A percentile compares a stretch with the other conserved stretches of the same genome.
Conservation (phyloP, 192 early-diverging fungal species). For the Diversispora epigaea region DNA sequence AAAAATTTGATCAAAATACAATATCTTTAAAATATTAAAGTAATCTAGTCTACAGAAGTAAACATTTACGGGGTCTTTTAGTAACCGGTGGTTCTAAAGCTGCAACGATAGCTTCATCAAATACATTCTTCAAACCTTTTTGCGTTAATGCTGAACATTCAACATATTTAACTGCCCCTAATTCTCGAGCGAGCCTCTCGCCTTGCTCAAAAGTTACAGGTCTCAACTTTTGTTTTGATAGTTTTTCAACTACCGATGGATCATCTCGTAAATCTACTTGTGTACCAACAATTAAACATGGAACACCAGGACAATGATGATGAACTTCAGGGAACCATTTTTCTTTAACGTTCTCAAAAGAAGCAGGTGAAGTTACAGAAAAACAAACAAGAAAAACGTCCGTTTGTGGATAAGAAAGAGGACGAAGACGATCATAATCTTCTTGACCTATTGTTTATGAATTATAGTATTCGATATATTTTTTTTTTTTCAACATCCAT, state of each 20-base stretch:
- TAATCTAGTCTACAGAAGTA: conserved; percentile 57
- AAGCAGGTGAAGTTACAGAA: conserved; percentile 85
- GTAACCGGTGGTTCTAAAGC: conserved; percentile 85
- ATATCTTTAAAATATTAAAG: too few species aligned
- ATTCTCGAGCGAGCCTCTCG: conserved; percentile 77
- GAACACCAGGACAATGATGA: conserved; percentile 93
- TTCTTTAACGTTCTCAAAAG: conserved; percentile 92
- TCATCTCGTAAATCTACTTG: conserved; percentile 88
- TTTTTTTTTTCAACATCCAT: neutral
- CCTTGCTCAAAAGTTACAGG: conserved; percentile 78
- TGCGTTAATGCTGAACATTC: conserved; percentile 93
- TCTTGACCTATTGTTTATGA: conserved; percentile 67
- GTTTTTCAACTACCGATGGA: conserved; percentile 71
- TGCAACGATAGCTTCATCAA: conserved; percentile 97
- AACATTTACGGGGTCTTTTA: conserved; percentile 78
- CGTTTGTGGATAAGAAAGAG: conserved; percentile 93
- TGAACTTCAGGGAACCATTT: conserved; percentile 97
- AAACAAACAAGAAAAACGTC: conserved; percentile 98
- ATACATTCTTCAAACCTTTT: conserved; percentile 94
- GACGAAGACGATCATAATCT: conserved; percentile 92
- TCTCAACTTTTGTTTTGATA: conserved; percentile 76
- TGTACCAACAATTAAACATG: conserved; percentile 92
- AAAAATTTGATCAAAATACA: too few species aligned
- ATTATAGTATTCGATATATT: neutral
- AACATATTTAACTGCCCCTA: conserved; percentile 91